Base-by-base conservation (phyloP, 768 basidiomycete species). In the Boletus huronensis region DNA sequence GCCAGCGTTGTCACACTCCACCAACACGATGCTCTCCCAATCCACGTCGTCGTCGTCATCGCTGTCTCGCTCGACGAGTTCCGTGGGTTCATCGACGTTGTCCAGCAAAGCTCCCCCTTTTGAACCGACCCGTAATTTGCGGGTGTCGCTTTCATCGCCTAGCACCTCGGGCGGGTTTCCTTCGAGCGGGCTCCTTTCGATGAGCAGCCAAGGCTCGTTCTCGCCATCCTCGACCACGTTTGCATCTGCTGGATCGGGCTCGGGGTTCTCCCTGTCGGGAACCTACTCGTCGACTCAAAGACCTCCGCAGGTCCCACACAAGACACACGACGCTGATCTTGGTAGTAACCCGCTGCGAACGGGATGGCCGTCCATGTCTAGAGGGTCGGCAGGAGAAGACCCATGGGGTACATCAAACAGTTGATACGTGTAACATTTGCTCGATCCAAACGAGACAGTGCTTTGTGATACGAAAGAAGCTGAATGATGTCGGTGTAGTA, bases 61-160 rank as follows among this genome's bases (percentile, higher is more conserved):
- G 1, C 48, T 70, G 11, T 64, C 67, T 36, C 62, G 66, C 19
- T 70, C 70, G 1, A 67, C 67, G 29, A 69, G 62, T 35, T 66
- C 71, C 1, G 52, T 60, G 2, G 43, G 66, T 10, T 61, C 70
- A 3, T 79, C 79, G 8, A 77, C 69, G 13, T 63, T 83, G n/a
- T 83, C 82, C 10, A 77, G 78, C 54, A 78, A 75, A 36, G 82
- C 82, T 2, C 72, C 76, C 4, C 77, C 81, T 16, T 84, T 83
- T 50, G 82, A 83, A 60, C 82, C 81, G 2, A 72, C 67, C 3
- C 66, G 65, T n/a, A 60, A 52, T 25, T 46, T 70, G 36, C 60
- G 66, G 19, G 42, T 58, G 10, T 66, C 69, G 23, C 58, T 66
- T 29, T 60, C 68, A 5, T 58, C 61, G 6, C 48, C 70, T 1